Percentiles rank a stretch among this genome's conserved stretches.
Conservation (phyloP, 1,284 basidiomycete genomes). For the Sanghuangporus sanghuang region DNA sequence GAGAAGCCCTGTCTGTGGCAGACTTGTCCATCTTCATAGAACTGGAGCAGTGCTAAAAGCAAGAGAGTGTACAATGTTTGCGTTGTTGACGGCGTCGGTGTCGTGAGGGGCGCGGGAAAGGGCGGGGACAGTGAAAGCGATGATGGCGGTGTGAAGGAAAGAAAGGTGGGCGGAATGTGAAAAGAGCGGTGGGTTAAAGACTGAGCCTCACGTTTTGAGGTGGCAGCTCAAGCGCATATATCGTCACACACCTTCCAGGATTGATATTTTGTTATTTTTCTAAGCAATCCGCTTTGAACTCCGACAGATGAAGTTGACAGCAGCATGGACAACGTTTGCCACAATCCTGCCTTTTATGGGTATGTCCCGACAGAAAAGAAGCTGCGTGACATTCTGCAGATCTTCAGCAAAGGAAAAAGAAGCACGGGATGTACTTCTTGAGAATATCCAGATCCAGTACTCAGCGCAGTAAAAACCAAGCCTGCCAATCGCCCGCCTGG, state of each 20-base stretch:
- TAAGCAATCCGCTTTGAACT: slow-evolving; percentile 2
- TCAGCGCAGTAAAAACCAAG: neutral
- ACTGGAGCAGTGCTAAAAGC: slow-evolving; percentile 3
- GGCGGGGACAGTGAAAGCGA: neutral
- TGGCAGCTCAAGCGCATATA: neutral
- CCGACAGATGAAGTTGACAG: slow-evolving; percentile 11
- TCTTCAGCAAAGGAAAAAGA: neutral
- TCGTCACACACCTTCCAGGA: neutral
- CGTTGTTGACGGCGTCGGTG: neutral
- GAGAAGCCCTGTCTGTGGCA: slow-evolving; percentile 3
- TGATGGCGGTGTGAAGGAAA: slow-evolving; percentile 5
- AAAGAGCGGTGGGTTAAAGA: neutral
- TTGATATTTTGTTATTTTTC: neutral
- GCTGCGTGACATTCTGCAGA: neutral
- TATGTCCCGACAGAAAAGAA: slow-evolving; percentile 7
- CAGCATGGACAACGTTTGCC: slow-evolving; percentile 1
- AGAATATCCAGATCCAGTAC: neutral
- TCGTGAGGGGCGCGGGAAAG: neutral
- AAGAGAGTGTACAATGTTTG: slow-evolving; percentile 15
- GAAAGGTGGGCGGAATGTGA: neutral
- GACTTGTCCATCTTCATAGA: slow-evolving; percentile 12
- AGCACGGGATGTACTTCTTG: neutral
- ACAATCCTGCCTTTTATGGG: slow-evolving; percentile 1
- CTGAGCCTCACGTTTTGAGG: neutral
- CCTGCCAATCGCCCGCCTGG: neutral